Conservation (phyloP, 495 filamentous ascomycete species). For the Penicillium maclennaniae region DNA sequence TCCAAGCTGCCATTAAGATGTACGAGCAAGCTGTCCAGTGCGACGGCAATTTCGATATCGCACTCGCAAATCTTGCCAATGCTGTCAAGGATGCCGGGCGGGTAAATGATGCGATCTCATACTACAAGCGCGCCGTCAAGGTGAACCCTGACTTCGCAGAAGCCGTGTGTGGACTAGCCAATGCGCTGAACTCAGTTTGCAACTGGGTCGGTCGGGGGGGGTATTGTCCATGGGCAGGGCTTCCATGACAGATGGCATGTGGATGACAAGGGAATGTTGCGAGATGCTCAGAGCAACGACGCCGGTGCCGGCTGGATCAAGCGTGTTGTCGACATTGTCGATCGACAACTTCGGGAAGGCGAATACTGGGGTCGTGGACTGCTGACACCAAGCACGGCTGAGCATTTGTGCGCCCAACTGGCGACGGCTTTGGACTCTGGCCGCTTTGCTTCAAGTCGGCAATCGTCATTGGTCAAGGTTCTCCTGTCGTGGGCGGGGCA, state of each 20-base stretch:
- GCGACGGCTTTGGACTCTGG: slow-evolving; percentile 32
- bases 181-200: slow-evolving; percentile 94
- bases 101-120: slow-evolving; percentile 85
- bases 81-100: slow-evolving; percentile 96
- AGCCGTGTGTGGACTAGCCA: slow-evolving; percentile 93
- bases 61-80: slow-evolving; percentile 94
- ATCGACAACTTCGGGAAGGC: slow-evolving; percentile 84
- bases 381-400: slow-evolving; percentile 53
- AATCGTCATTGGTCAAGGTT: slow-evolving; percentile 35
- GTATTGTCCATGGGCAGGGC: slow-evolving; percentile 66
- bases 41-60: slow-evolving; percentile 92
- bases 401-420: slow-evolving; percentile 49
- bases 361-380: slow-evolving; percentile 80
- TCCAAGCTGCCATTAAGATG: slow-evolving; percentile 90
- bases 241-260: slow-evolving; percentile 93
- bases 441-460: slow-evolving; percentile 24
- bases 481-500: slow-evolving; percentile 69
- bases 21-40: slow-evolving; percentile 93
- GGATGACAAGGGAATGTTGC: slow-evolving; percentile 77
- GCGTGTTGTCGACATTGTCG: slow-evolving; percentile 91
- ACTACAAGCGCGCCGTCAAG: slow-evolving; percentile 85
- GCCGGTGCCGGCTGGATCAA: slow-evolving; percentile 81
- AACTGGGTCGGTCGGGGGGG: slow-evolving; percentile 92
- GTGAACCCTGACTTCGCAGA: slow-evolving; percentile 96
- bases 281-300: slow-evolving; percentile 61